Evolutionary conservation across 1,284 basidiomycete species (phyloP), one percentile per base, ranked within the genome.

Genomic region (Pisolithus thermaeus): DNA sequence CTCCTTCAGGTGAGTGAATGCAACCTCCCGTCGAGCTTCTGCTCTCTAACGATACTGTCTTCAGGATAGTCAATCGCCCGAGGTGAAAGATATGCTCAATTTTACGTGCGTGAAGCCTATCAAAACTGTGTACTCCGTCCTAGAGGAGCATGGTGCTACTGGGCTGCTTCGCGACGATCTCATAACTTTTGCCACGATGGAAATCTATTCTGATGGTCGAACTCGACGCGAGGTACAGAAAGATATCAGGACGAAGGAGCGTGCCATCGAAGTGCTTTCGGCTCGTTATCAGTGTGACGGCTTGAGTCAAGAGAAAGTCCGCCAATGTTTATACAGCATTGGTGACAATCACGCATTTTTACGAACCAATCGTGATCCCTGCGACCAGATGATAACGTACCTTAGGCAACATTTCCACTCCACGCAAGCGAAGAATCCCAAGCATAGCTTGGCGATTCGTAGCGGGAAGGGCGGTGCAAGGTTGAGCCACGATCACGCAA

Each of bases 341-440:
- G 86, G 87, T 8, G 89, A 91, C 66, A 91, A 91, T 59, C 86
- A 90, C 60, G 85, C 89, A 7, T 91, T 91, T 75, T 67, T 91
- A 56, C 79, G 88, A 22, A 78, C 78, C 48, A 91, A 91, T 60
- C 84, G 88, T 38, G 88, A 91, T 63, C 88, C 88, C 46, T 91
- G 88, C 67, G 88, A 91, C 53, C 75, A 76, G 52, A 87, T 90
- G 85, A 90, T 91, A 52, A 64, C 59, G 4, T 86, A 83, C 59
- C 69, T 91, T 57, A 88, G 86, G 63, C 71, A 83, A 53, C 76
- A 84, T 62, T 91, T 90, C 76, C 78, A 89, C 57, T 76, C 89
- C 8, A 83, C 81, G 1, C 76, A 83, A 49, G 71, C 80, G 8
- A 79, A 80, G 60, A 80, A 84, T 49, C 55, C 70, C 46, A 84